Conservation (phyloP, 345 rosid genomes). For the Ceriops zippeliana region DNA sequence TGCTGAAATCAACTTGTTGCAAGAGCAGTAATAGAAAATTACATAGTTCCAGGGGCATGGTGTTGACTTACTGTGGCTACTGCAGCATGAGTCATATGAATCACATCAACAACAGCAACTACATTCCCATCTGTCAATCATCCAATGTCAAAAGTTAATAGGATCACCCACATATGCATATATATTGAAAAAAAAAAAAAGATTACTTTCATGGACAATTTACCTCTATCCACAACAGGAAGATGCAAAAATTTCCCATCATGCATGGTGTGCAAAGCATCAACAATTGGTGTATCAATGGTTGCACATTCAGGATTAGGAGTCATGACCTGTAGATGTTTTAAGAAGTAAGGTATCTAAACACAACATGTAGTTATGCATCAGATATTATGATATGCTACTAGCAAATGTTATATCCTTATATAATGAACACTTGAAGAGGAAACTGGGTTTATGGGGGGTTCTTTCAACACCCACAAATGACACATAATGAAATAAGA, state of each 20-base stretch:
- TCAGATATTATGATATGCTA: not conserved
- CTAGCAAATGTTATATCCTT: not conserved
- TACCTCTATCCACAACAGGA: slow-evolving; percentile 88
- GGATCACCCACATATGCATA: not conserved
- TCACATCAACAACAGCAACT: slow-evolving; percentile 83
- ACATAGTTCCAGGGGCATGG: slow-evolving; percentile 5
- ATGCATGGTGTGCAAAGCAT: slow-evolving; percentile 94
- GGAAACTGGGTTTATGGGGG: not conserved
- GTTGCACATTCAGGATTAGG: slow-evolving; percentile 92
- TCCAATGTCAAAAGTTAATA: slow-evolving; percentile 14
- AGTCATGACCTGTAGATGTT: slow-evolving; percentile 78
- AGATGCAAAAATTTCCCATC: slow-evolving; percentile 98
- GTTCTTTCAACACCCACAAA: not conserved
- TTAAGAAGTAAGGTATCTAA: slow-evolving; percentile 10
- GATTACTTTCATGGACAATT: not conserved
- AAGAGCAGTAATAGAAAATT: not conserved
- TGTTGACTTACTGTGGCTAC: slow-evolving; percentile 76
- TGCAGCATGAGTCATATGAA: slow-evolving; percentile 92
- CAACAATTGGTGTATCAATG: slow-evolving; percentile 86
- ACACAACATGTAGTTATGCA: not conserved
- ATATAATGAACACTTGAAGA: not conserved
- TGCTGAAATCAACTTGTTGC: slow-evolving; percentile 2
- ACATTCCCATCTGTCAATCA: slow-evolving; percentile 71
- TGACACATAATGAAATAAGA: not conserved
- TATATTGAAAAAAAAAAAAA: too few species aligned